A percentile compares a stretch with the other conserved stretches of the same genome.
Evolutionary conservation across 345 rosid genomes (phyloP).

Genomic region (Crucihimalaya himalaica): DNA sequence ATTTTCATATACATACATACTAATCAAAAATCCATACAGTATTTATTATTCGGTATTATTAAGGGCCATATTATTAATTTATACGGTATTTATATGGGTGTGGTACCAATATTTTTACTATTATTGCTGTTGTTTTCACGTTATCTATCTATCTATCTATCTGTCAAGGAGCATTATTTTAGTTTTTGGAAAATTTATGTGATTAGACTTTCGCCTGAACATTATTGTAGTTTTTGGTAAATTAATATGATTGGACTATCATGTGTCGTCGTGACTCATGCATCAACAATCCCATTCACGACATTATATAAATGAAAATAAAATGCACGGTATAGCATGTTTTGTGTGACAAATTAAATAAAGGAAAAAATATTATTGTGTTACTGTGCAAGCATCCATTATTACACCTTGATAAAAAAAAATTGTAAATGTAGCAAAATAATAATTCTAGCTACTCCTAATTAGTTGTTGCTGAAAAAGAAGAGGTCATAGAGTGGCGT

Average conservation of each 20-base stretch:
- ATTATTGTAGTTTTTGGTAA: not conserved
- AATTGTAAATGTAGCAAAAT: not conserved
- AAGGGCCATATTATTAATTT: not conserved
- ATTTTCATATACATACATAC: not conserved
- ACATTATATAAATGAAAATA: not conserved
- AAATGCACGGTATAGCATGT: not conserved
- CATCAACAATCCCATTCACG: not conserved
- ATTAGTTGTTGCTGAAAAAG: too few relatives aligned
- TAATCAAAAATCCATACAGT: not conserved
- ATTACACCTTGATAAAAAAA: not conserved
- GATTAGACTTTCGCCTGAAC: not conserved
- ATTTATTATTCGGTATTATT: too few relatives aligned
- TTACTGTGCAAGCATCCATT: not conserved
- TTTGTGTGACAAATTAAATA: not conserved
- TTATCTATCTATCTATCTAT: not conserved
- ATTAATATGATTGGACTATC: not conserved
- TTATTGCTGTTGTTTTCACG: not conserved
- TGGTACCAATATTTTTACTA: not conserved
- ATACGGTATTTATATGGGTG: not conserved
- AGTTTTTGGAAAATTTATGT: not conserved
- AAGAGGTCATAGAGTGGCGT: not conserved
- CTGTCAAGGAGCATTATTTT: not conserved
- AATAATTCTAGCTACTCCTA: too few relatives aligned
- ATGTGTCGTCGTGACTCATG: not conserved
- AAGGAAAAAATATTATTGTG: not conserved